Percentiles rank a stretch among this genome's conserved stretches.
These are phyloP conservation scores for Phlyctochytrium planicorne DNA, from an alignment of 192 early-diverging fungal genomes.

Conservation along the genomic window DNA sequence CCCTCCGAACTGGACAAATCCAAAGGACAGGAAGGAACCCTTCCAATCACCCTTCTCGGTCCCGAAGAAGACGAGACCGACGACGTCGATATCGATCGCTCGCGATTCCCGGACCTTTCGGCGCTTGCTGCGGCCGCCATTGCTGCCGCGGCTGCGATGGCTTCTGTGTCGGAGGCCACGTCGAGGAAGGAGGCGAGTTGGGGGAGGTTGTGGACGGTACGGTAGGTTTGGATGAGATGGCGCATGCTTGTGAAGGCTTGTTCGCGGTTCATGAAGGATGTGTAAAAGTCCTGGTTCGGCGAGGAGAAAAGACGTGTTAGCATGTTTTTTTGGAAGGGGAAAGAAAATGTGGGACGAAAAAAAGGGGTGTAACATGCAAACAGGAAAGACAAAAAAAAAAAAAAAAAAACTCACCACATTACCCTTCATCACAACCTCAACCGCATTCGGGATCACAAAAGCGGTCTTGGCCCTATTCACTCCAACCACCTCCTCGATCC, in stretches of 20 bases:
- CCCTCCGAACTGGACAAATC: too few species aligned
- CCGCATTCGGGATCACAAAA: conserved; percentile 24
- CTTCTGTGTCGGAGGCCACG: not conserved
- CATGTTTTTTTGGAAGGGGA: not conserved
- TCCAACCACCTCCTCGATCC: conserved; percentile 20
- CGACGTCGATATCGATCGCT: too few species aligned
- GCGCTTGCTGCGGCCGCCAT: too few species aligned
- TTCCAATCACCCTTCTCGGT: too few species aligned
- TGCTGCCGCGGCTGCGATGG: too few species aligned
- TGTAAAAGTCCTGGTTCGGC: conserved; percentile 25
- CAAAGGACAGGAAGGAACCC: too few species aligned
- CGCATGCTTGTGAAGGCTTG: conserved; percentile 20
- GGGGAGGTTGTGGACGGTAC: not conserved
- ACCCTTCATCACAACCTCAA: conserved; percentile 7
- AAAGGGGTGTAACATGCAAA: too few species aligned
- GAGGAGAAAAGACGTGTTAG: too few species aligned
- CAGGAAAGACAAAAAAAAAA: conserved; percentile 5
- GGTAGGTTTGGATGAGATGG: conserved; percentile 17
- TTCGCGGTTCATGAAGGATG: conserved; percentile 28
- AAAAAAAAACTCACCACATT: conserved; percentile 12
- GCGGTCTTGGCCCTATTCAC: conserved; percentile 27
- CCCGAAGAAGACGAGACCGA: too few species aligned
- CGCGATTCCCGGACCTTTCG: too few species aligned
- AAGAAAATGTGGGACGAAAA: too few species aligned
- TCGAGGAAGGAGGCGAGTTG: not conserved